Evolutionary conservation across 2,329 filamentous ascomycete genomes (phyloP), one percentile per base, ranked within the genome.

Genomic region (Bipolaris oryzae): DNA sequence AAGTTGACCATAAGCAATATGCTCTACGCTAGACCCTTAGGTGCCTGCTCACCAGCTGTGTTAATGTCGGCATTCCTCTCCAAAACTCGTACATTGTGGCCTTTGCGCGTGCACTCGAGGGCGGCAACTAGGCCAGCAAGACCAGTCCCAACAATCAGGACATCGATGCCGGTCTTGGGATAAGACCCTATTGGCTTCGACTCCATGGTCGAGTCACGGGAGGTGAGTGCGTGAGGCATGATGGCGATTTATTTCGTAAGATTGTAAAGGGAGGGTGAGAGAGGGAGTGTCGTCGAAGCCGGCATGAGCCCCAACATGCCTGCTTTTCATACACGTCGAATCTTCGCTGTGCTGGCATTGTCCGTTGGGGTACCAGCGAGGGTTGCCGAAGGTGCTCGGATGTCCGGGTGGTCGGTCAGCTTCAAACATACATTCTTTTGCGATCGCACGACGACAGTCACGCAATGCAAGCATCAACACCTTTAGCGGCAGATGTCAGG

Each of bases 141-240:
- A 39, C 76, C 75, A 28, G 75, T 76, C 23, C 76, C 76, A 18
- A 78, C 68, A 34, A 77, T 74, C 25, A 77, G 66, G n/a, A 77
- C 74, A 44, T 77, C 74, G 42, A 78, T 77, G 11, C 75, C 73
- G 55, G 69, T 74, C 13, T 73, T 63, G 20, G 79, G 78, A 68
- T 84, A 84, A 3, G 80, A 82, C 34, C 82, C 82, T n/a, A 84
- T 73, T 16, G 82, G 81, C 67, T 78, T 82, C 37, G 75, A 71
- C 57, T 80, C 78, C 68, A 74, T 74, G 21, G 74, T 77, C 16
- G 80, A 80, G 72, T 81, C 81, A 5, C 78, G 76, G 58, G 79
- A 75, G 48, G 80, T 80, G 42, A 78, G 74, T 71, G 79, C 72
- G 62, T 75, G 72, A 67, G 72, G 71, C 73, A 75, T 76, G 48